Conservation (phyloP, 2,329 filamentous ascomycete genomes). For the Akanthomyces dipterigenus region DNA sequence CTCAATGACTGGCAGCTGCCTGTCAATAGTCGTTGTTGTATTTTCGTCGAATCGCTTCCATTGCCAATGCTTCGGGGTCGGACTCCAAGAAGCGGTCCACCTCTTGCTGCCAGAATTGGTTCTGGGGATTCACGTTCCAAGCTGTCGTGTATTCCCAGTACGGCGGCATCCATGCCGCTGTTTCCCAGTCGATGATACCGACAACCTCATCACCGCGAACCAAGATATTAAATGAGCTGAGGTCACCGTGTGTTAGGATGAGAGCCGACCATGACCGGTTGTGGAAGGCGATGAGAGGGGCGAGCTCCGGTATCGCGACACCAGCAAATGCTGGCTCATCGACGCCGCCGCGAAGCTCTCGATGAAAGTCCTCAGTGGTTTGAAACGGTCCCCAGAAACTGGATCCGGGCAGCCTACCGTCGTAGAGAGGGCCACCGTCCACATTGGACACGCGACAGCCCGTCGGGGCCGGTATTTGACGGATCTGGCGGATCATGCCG, state of each 20-base stretch:
- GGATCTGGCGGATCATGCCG: slow-evolving; percentile 16
- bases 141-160: slow-evolving; percentile 21
- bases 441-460: slow-evolving; percentile 13
- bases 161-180: slow-evolving; percentile 18
- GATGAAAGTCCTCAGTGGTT: slow-evolving; percentile 22
- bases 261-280: slow-evolving; percentile 9
- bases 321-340: neutral
- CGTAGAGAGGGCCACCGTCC: slow-evolving; percentile 19
- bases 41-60: no score
- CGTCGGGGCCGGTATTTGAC: slow-evolving; percentile 11
- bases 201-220: slow-evolving; percentile 20
- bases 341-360: slow-evolving; percentile 13
- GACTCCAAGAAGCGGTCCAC: slow-evolving; percentile 16
- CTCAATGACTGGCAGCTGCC: no score
- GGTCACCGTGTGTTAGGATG: slow-evolving; percentile 38
- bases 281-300: slow-evolving; percentile 15
- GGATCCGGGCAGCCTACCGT: slow-evolving; percentile 17
- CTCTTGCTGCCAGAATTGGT: slow-evolving; percentile 17
- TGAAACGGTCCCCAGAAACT: slow-evolving; percentile 21
- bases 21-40: no score
- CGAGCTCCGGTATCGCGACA: slow-evolving; percentile 1
- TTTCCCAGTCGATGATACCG: slow-evolving; percentile 23
- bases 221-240: slow-evolving; percentile 24
- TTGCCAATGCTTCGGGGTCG: slow-evolving; percentile 11
- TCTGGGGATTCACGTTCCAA: slow-evolving; percentile 15